These are phyloP conservation scores for Solanum chilense DNA, from an alignment of 257 asterid species.

Conservation along the genomic window DNA sequence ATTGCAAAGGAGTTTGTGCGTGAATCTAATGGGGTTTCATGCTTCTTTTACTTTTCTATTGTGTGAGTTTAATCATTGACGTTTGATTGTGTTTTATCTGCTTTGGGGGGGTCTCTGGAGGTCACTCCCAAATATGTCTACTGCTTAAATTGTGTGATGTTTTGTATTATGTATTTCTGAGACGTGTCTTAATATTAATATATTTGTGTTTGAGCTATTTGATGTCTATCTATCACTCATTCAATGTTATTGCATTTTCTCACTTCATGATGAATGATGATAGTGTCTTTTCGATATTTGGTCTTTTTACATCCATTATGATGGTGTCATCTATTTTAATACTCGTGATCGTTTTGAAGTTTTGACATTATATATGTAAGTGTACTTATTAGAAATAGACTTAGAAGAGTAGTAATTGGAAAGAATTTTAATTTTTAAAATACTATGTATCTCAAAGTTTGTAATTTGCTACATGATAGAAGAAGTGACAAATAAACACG, in stretches of 20 bases:
- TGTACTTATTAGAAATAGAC: no score
- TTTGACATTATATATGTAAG: no score
- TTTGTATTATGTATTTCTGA: neutral
- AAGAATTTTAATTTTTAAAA: no score
- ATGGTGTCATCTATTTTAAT: no score
- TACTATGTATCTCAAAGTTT: no score
- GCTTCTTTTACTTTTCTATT: neutral
- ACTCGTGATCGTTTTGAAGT: no score
- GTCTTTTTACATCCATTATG: no score
- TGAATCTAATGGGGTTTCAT: constrained; percentile 45
- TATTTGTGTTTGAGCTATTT: neutral
- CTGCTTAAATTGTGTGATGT: neutral
- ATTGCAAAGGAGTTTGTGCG: constrained; percentile 55
- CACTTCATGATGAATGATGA: neutral
- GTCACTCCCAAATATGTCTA: neutral
- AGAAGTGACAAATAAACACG: no score
- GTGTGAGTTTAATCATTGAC: neutral
- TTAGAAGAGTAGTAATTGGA: no score
- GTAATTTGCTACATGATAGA: no score
- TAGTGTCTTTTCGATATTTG: no score
- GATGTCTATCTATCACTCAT: neutral
- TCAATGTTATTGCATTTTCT: neutral
- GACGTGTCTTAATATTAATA: neutral
- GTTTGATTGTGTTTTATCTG: neutral
- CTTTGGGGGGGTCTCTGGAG: neutral